phyloP scores from a whole-genome alignment of 2,329 filamentous ascomycete species.

The Penicillium sp. region DNA sequence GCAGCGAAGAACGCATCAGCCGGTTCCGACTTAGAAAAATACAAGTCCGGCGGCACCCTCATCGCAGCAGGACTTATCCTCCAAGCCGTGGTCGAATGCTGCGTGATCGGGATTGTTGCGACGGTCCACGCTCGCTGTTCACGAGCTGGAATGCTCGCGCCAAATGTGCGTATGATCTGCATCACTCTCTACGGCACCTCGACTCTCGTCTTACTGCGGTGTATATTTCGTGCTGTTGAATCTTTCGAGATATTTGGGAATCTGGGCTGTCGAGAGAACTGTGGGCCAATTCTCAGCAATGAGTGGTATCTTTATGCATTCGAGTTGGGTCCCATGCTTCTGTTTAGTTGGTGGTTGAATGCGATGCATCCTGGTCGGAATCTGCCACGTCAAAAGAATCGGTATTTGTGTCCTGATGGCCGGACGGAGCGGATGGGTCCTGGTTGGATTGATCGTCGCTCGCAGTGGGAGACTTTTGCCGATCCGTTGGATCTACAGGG shows the following conservation, averaged over 20 bases:
- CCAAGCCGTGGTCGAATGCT: slow-evolving; percentile 32
- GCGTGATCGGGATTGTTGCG: slow-evolving; percentile 27
- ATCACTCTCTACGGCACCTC: slow-evolving; percentile 39
- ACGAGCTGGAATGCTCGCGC: slow-evolving; percentile 23
- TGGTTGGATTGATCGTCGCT: slow-evolving; percentile 32
- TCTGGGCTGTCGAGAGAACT: slow-evolving; percentile 23
- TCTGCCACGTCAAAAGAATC: slow-evolving; percentile 27
- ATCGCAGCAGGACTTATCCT: slow-evolving; percentile 30
- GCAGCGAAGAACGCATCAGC: slow-evolving; percentile 26
- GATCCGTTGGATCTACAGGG: slow-evolving; percentile 31
- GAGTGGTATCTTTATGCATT: slow-evolving; percentile 41
- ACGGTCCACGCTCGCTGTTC: slow-evolving; percentile 30
- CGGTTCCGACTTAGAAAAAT: slow-evolving; percentile 13
- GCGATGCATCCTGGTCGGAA: slow-evolving; percentile 37
- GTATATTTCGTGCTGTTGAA: slow-evolving; percentile 38
- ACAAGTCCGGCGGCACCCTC: slow-evolving; percentile 27
- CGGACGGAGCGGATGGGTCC: slow-evolving; percentile 33
- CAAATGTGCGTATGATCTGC: slow-evolving; percentile 32
- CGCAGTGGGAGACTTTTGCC: slow-evolving; percentile 27
- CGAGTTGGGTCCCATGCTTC: slow-evolving; percentile 36
- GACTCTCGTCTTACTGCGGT: slow-evolving; percentile 33
- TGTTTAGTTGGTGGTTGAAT: slow-evolving; percentile 37
- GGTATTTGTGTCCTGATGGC: slow-evolving; percentile 31
- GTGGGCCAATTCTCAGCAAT: slow-evolving; percentile 27
- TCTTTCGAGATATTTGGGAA: slow-evolving; percentile 27